Percentiles rank a stretch among this genome's conserved stretches.
phyloP scores from a whole-genome alignment of 2,329 filamentous ascomycete genomes.

The Claviceps citrina region DNA sequence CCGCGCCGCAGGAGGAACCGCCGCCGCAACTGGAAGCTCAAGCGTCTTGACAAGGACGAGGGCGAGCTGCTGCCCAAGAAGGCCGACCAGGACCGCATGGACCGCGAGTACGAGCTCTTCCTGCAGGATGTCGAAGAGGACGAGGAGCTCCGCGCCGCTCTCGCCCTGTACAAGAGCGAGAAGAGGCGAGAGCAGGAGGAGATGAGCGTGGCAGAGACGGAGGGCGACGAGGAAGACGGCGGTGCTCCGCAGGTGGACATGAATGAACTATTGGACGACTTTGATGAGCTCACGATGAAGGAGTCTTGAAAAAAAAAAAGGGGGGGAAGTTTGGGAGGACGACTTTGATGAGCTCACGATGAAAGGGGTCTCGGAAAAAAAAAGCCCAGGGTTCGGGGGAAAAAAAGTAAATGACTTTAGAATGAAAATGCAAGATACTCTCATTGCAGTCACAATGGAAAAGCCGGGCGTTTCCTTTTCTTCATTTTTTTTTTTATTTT shows the following conservation, averaged over 20 bases:
- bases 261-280: conserved; percentile 77
- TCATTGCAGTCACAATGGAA: too few relatives aligned
- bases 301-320: conserved; percentile 9
- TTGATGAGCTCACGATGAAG: conserved; percentile 58
- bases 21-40: conserved; percentile 82
- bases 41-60: conserved; percentile 83
- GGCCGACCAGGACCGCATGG: conserved; percentile 73
- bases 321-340: conserved; percentile 39
- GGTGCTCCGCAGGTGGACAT: conserved; percentile 57
- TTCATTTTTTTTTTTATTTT: too few relatives aligned
- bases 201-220: conserved; percentile 53
- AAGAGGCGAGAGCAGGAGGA: conserved; percentile 39
- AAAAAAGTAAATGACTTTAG: too few relatives aligned
- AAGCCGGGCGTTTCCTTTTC: too few relatives aligned
- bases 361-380: conserved; percentile 12
- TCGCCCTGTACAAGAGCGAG: conserved; percentile 71
- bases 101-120: conserved; percentile 94
- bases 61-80: conserved; percentile 76
- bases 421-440: too few relatives aligned
- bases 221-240: conserved; percentile 41
- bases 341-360: conserved; percentile 74
- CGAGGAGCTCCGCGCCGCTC: conserved; percentile 64
- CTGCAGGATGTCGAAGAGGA: conserved; percentile 94
- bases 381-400: too few relatives aligned
- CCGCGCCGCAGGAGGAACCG: conserved; percentile 66